phyloP scores from a whole-genome alignment of 257 asterid species.

The Salvia splendens region DNA sequence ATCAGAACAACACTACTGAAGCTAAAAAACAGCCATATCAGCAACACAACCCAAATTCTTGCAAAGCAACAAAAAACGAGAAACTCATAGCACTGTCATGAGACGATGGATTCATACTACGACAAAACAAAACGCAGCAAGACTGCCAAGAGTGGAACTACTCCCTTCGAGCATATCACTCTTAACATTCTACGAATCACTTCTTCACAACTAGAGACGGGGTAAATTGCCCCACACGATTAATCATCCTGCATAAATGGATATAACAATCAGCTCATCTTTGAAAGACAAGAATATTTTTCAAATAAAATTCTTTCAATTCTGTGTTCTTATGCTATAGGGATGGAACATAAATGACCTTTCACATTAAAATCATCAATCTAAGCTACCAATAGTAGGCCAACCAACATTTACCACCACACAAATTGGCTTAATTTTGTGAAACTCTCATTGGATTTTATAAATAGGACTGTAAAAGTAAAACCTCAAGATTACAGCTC shows the following conservation, averaged over 20 bases:
- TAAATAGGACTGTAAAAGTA: not conserved
- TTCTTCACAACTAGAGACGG: constrained; percentile 10
- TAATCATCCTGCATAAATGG: constrained; percentile 27
- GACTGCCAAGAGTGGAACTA: constrained; percentile 1
- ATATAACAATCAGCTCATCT: constrained; percentile 12
- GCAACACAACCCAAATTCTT: not conserved
- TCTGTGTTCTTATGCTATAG: not conserved
- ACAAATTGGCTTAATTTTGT: not conserved
- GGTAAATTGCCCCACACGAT: constrained; percentile 9
- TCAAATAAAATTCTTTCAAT: not conserved
- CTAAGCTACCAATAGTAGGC: not conserved
- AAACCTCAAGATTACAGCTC: constrained; percentile 5
- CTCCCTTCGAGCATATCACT: constrained; percentile 15
- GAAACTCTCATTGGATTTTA: not conserved
- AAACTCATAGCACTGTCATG: constrained; percentile 7
- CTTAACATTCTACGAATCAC: not conserved
- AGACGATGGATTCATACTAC: not conserved
- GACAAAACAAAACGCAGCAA: constrained; percentile 8
- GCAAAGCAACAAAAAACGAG: not conserved
- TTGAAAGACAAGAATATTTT: not conserved
- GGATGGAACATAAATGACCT: not conserved
- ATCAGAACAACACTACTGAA: not conserved
- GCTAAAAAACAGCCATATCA: no score
- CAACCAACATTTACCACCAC: not conserved
- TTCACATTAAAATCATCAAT: not conserved